A percentile compares a stretch with the other conserved stretches of the same genome.
These are phyloP conservation scores for Boletus insuetus DNA, from an alignment of 768 basidiomycete species.

Conservation along the genomic window DNA sequence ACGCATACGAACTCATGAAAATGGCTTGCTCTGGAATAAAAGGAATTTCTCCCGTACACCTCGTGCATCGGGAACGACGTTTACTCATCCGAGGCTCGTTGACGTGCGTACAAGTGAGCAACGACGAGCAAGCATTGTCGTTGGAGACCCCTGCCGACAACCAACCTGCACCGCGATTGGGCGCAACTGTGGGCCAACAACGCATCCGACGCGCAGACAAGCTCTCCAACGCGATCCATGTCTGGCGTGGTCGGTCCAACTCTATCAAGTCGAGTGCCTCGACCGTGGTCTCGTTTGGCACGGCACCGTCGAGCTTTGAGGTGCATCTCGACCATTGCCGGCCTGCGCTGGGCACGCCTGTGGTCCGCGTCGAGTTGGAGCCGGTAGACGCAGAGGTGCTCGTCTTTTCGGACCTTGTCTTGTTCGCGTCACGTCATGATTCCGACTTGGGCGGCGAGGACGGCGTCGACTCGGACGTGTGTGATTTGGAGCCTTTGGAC, in stretches of 20 bases:
- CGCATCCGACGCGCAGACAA: constrained; percentile 19
- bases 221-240: constrained; percentile 41
- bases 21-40: constrained; percentile 55
- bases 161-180: not conserved
- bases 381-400: constrained; percentile 37
- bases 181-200: not conserved
- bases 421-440: constrained; percentile 43
- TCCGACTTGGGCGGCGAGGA: not conserved
- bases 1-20: constrained; percentile 78
- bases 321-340: constrained; percentile 6
- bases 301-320: constrained; percentile 31
- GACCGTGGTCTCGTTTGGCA: constrained; percentile 27
- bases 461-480: constrained; percentile 22
- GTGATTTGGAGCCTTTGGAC: constrained; percentile 43
- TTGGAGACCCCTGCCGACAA: not conserved
- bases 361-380: constrained; percentile 27
- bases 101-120: constrained; percentile 38
- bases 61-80: constrained; percentile 72
- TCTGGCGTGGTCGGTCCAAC: constrained; percentile 47
- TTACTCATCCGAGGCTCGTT: constrained; percentile 69
- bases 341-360: constrained; percentile 11
- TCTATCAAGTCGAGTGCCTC: constrained; percentile 32
- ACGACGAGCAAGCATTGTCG: constrained; percentile 21
- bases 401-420: constrained; percentile 68
- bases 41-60: constrained; percentile 49